These are phyloP conservation scores for Zygosaccharomyces sapae DNA, from an alignment of 1,139 yeast species.

Conservation along the genomic window DNA sequence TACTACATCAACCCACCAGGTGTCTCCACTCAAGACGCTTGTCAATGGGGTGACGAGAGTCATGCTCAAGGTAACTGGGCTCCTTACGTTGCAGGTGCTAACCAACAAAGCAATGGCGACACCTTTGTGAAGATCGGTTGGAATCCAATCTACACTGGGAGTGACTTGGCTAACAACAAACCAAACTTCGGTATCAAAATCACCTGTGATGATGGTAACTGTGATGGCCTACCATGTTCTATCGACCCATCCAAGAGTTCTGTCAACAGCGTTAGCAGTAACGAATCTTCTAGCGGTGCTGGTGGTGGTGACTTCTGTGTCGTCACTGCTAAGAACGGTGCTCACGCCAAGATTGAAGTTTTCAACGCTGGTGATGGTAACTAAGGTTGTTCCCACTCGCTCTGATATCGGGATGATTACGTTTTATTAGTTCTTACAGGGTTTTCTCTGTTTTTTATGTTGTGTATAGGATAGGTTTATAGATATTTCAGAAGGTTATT, in stretches of 20 bases:
- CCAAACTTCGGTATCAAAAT: conserved; percentile 73
- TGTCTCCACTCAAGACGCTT: conserved; percentile 66
- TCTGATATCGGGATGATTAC: not conserved
- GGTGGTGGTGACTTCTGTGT: conserved; percentile 78
- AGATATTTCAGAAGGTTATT: not conserved
- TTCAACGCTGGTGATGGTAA: conserved; percentile 36
- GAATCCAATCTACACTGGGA: conserved; percentile 78
- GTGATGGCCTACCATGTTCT: conserved; percentile 73
- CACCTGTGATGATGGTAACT: conserved; percentile 64
- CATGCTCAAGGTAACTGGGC: conserved; percentile 85
- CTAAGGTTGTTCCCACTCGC: not conserved
- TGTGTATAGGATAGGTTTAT: not conserved
- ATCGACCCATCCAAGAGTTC: conserved; percentile 66
- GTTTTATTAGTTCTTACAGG: not conserved
- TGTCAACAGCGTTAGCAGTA: conserved; percentile 49
- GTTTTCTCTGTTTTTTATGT: not conserved
- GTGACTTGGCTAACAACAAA: conserved; percentile 48
- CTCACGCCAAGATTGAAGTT: conserved; percentile 69
- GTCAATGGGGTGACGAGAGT: conserved; percentile 73
- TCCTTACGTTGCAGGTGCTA: conserved; percentile 89
- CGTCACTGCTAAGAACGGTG: conserved; percentile 64
- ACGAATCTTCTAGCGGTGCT: conserved; percentile 42
- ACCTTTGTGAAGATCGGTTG: conserved; percentile 83
- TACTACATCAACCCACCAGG: conserved; percentile 87
- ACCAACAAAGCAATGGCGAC: conserved; percentile 61